Base-by-base conservation (phyloP, 2,329 filamentous ascomycete species). In the Lasiodiplodia theobromae region DNA sequence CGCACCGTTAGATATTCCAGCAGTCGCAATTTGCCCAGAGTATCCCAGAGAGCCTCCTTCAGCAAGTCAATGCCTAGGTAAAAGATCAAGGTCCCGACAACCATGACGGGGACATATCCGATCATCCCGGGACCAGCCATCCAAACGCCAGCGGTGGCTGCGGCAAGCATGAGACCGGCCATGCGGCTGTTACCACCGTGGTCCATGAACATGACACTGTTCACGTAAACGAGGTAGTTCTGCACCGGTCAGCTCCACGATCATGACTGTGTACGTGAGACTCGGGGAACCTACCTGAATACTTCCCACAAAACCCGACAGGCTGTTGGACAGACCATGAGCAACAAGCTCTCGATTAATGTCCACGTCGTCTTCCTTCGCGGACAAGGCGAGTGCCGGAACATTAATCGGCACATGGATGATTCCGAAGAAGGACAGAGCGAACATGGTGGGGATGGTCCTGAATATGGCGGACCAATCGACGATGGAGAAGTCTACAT, bases 361-460 rank as follows among this genome's bases (percentile, higher is more conserved):
- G 76, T 96, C 90, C 37, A 97, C 87, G 76, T 98, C 92, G 77
- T 99, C 96, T 79, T 98, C 94, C 53, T 94, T 93, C 4, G 92
- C 93, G 38, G 93, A 94, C 60, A 97, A 91, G 0, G 93, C 96
- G 69, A 99, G 83, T 2, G 96, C 96, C 2, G 96, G 96, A 4
- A 99, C 94, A 75, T 99, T 99, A 81, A 99, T 99, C 0, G 96
- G 96, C 2, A 99, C 96, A 77, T 99, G 96, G 2, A 99, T 87
- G 68, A 99, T 91, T 65, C 96, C 96, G 75, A 99, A 99, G 83
- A 99, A 99, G 0, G 96, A 98, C 70, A 99, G 83, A 0, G 96
- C 96, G 74, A 99, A 89, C 92, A 99, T 98, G 37, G 96, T 94
- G 0, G 96, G 96, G 37, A 97, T 86, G 1, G 92, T 94, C 74